Conservation (phyloP, 306 rosid species). For the Dryas alaskensis region DNA sequence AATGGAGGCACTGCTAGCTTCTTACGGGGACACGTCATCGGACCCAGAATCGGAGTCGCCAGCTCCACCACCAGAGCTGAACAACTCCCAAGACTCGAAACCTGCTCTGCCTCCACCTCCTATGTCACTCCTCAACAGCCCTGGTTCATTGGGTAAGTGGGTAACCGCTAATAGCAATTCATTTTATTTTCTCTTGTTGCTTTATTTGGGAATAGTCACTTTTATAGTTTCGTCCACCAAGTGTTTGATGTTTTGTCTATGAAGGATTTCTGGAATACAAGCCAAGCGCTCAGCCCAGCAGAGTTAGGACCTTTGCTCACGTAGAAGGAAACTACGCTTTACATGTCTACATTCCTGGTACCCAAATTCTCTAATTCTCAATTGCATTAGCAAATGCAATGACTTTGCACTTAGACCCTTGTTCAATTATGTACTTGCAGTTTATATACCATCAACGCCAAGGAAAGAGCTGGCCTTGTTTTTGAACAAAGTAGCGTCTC, state of each 20-base stretch:
- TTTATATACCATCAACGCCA: conserved; percentile 53
- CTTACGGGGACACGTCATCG: conserved; percentile 68
- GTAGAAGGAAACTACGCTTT: conserved; percentile 78
- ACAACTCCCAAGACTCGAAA: conserved; percentile 6
- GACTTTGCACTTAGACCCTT: conserved; percentile 11
- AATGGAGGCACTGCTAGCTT: conserved; percentile 73
- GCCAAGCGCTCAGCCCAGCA: conserved; percentile 46
- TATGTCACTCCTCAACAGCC: conserved; percentile 52
- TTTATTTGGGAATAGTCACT: background rate
- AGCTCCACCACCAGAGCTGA: conserved; percentile 20
- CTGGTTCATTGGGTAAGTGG: conserved; percentile 49
- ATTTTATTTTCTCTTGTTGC: background rate
- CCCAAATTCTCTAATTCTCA: background rate
- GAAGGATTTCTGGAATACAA: conserved; percentile 42
- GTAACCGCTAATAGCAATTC: conserved; percentile 29
- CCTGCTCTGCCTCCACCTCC: conserved; percentile 66
- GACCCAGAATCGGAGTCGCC: conserved; percentile 53
- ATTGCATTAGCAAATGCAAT: background rate
- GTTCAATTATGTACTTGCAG: conserved; percentile 37
- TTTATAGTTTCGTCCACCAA: conserved; percentile 13
- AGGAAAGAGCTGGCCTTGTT: conserved; percentile 61
- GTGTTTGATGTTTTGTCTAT: conserved; percentile 35
- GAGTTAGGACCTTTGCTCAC: conserved; percentile 79
- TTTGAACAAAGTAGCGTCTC: conserved; percentile 58
- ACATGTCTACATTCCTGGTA: conserved; percentile 84